Base-by-base conservation (phyloP, 1,284 basidiomycete genomes). In the Agaricales sp. region DNA sequence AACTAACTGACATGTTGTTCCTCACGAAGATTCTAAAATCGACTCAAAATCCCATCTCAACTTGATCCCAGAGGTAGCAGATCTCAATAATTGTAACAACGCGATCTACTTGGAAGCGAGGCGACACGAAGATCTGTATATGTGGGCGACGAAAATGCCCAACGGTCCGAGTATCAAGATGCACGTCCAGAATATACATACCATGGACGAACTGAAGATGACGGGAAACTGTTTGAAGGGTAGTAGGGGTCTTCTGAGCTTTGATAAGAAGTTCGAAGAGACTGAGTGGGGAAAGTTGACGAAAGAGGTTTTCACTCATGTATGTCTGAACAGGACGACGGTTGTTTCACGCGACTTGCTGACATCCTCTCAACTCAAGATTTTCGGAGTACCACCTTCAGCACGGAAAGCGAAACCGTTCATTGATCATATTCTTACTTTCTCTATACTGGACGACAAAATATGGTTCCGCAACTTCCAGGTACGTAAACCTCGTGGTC, bases 161-260 rank as follows among this genome's bases (percentile, higher is more conserved):
- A 99, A 99, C 62, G 96, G 96, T 1, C 96, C 96, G 4, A 92
- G 87, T 58, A 85, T 95, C 64, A 98, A 98, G 67, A 79, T 98
- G 73, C 95, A 98, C 62, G 92, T 98, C 18, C 93, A 98, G 67
- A 99, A 99, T 66, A 78, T 97, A 51, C 96, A 99, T 67, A 99
- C 96, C 38, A 99, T 99, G 96, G 96, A 99, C 70, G 96, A 99
- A 67, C 76, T 99, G 58, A 99, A 99, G 71, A 92, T 99, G 94
- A 97, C 94, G 2, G 96, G 96, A 20, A 99, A 99, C 66, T 99
- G 96, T 66, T 69, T 99, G 57, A 97, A 97, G 69, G 96, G 96
- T 13, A 91, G 87, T 57, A 74, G 96, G 49, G 95, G 94, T 1
- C 70, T 99, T 49, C 71, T 98, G 53, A 91, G 87, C 60, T 99